phyloP scores from a whole-genome alignment of 148 eudicot species.

The Vaccinium macrocarpon region DNA sequence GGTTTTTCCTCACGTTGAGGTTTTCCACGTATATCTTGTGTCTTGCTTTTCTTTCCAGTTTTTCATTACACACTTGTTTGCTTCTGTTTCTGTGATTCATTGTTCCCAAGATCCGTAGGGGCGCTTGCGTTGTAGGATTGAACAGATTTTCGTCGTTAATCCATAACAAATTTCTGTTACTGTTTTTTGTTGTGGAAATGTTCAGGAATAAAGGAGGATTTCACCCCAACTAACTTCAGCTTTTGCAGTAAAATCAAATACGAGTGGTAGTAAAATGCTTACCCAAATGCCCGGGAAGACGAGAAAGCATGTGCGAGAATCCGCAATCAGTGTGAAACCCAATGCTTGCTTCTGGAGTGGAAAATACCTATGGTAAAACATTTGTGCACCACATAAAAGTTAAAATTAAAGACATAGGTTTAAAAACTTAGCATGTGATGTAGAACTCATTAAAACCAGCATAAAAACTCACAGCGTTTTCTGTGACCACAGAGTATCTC shows the following conservation, averaged over 20 bases:
- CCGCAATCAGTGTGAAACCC: conserved; percentile 94
- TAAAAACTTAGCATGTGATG: neutral
- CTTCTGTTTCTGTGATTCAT: too few relatives aligned
- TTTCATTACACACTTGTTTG: too few relatives aligned
- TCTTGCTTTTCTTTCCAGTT: too few relatives aligned
- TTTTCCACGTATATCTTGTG: too few relatives aligned
- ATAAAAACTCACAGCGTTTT: conserved; percentile 64
- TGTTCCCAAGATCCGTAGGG: too few relatives aligned
- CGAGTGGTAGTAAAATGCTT: conserved; percentile 20
- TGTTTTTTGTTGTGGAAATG: neutral
- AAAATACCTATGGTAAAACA: conserved; percentile 48
- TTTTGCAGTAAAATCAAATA: neutral
- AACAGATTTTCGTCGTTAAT: too few relatives aligned
- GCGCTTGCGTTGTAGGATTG: too few relatives aligned
- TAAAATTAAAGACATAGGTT: neutral
- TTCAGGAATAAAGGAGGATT: neutral
- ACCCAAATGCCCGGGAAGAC: conserved; percentile 86
- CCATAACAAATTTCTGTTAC: too few relatives aligned
- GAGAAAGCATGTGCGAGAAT: conserved; percentile 84
- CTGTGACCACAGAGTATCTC: conserved; percentile 93
- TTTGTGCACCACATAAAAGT: neutral
- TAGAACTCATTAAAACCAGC: neutral
- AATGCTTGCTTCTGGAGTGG: conserved; percentile 94
- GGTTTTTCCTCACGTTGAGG: too few relatives aligned
- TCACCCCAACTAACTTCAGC: neutral